Evolutionary conservation across 2,329 filamentous ascomycete species (phyloP), one percentile per base, ranked within the genome.

Genomic region (Capronia coronata): DNA sequence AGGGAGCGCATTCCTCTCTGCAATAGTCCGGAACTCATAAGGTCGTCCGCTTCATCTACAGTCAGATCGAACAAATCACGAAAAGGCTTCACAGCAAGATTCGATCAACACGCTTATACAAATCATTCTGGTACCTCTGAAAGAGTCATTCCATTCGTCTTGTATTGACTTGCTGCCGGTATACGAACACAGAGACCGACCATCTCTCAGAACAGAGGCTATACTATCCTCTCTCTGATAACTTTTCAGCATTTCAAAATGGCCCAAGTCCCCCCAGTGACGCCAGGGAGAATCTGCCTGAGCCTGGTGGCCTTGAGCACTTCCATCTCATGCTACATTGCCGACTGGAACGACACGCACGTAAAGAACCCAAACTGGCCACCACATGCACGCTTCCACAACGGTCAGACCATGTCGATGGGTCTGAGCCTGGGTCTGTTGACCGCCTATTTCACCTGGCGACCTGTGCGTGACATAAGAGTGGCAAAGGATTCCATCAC

Each of bases 321-420:
- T 7, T 19, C 30, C 39, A 29, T 42, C 41, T 37, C n/a, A 16
- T 45, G 48, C 40, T 55, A 48, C 38, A 34, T 51, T 11, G 52
- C 48, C 10, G 52, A 51, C 55, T 69, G 58, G 54, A 69, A 68
- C 56, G 62, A 71, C 45, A 74, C 72, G 1, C 73, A 75, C 62
- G 64, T 76, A 51, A 62, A 64, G 46, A 75, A 77, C 56, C 71
- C 72, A 0, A 59, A 61, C 44, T 77, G 74, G 74, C 68, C 72
- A 1, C 71, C 72, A 0, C 74, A 77, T 59, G 74, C 73, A 4
- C 68, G 68, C 49, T 77, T 75, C 64, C 73, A 77, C 63, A 76
- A 75, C 55, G 73, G 71, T 3, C 75, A 77, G 59, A 76, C 73
- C 7, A 75, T 77, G 72, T 67, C 66, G 1, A 53, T 46, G 23